A percentile compares a stretch with the other conserved stretches of the same genome.
Evolutionary conservation across 176 grass and related monocot genomes (phyloP).

Genomic region (Musa schizocarpa): DNA sequence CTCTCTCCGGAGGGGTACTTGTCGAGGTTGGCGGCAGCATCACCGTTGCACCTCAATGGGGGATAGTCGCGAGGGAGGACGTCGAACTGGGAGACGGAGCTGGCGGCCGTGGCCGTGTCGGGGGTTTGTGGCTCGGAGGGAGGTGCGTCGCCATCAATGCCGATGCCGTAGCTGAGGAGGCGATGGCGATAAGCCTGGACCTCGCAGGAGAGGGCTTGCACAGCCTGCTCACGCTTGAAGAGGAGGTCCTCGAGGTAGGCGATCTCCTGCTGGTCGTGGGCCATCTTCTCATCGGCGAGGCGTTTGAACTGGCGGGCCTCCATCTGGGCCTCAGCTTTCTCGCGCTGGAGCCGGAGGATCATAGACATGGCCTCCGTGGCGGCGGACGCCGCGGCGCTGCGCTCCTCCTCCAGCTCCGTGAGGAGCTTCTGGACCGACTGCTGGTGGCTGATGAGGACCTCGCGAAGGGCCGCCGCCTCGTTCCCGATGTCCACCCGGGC

Average conservation of each 20-base stretch:
- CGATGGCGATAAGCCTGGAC: no score
- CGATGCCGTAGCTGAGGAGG: not conserved
- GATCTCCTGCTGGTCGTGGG: constrained; percentile 31
- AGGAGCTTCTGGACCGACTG: constrained; percentile 19
- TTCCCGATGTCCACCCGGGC: not conserved
- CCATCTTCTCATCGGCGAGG: not conserved
- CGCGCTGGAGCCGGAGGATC: no score
- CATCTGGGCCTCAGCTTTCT: no score
- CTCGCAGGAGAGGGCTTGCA: no score
- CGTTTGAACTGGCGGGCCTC: no score
- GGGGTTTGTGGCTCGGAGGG: not conserved
- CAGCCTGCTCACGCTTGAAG: no score
- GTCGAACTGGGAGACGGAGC: constrained; percentile 27
- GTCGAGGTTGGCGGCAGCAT: constrained; percentile 16
- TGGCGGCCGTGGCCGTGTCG: not conserved
- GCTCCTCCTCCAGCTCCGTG: constrained; percentile 33
- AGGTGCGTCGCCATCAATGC: not conserved
- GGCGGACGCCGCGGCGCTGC: no score
- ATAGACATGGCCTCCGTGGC: no score
- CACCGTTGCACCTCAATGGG: constrained; percentile 4
- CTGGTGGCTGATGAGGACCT: constrained; percentile 23
- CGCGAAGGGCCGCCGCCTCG: no score
- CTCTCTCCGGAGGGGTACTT: constrained; percentile 22
- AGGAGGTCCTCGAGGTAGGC: not conserved
- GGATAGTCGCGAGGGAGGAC: not conserved